Base-by-base conservation (phyloP, 768 basidiomycete species). In the Rhodosporidiobolus odoratus region DNA sequence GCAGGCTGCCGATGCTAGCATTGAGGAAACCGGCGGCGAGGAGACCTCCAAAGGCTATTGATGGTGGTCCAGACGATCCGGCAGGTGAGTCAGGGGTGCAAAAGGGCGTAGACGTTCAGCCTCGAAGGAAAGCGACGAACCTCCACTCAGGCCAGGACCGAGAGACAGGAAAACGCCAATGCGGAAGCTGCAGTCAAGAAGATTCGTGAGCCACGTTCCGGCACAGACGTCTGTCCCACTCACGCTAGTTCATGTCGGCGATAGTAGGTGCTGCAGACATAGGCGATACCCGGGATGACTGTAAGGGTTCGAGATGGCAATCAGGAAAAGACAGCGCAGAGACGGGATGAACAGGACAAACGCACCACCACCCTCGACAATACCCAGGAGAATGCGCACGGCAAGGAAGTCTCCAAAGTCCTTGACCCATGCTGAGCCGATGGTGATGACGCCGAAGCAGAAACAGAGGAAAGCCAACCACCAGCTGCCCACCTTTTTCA, bases 211-310 rank as follows among this genome's bases (percentile, higher is more conserved):
- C 43, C 43, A n/a, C n/a, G n/a, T n/a, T n/a, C n/a, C n/a, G n/a
- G n/a, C n/a, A n/a, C n/a, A n/a, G n/a, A n/a, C 43, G 43, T 43
- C 43, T 43, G 13, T 43, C 48, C 34, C 21, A 6, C 6, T 9
- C n/a, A 25, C 25, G 21, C 47, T 21, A 68, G 62, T 23, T 68
- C 66, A 48, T 35, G 37, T 5, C 58, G 63, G 12, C 58, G 64
- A 66, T 74, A 74, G 60, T 58, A 74, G 10, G 40, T 38, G 12
- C 63, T 63, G 17, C 50, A 17, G 48, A 71, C 35, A 62, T 62
- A 74, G 35, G 50, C 69, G 60, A 74, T 74, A 30, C 73, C 73
- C 4, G 73, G 73, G 5, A 74, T 63, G 62, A 62, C 62, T 38
- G 61, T 8, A 37, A 7, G 27, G 25, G 38, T 8, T 10, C 4